A percentile compares a stretch with the other conserved stretches of the same genome.
Evolutionary conservation across 768 basidiomycete species (phyloP).

Genomic region (Podaxis sp.): DNA sequence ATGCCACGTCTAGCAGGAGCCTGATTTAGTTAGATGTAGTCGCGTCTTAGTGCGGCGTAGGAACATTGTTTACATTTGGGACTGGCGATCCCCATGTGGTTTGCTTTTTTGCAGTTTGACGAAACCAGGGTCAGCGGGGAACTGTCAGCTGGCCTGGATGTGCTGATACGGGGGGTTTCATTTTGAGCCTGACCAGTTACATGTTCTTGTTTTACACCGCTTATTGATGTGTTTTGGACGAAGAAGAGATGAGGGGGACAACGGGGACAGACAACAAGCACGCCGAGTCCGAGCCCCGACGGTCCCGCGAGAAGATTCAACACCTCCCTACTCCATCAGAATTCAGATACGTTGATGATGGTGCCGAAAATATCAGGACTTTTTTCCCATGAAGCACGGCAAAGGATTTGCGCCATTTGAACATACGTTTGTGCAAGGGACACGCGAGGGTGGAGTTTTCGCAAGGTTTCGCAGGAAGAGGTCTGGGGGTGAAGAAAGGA

Average conservation of each 20-base stretch:
- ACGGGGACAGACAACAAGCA: neutral
- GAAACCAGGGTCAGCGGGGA: neutral
- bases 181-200: neutral
- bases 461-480: neutral
- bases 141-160: neutral
- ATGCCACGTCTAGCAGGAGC: neutral
- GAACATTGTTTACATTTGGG: neutral
- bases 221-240: neutral
- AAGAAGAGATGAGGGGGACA: neutral
- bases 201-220: neutral
- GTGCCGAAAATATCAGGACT: constrained; percentile 8
- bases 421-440: neutral
- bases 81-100: neutral
- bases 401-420: neutral
- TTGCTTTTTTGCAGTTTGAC: neutral
- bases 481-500: neutral
- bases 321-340: neutral
- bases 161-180: neutral
- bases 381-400: neutral
- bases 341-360: constrained; percentile 4
- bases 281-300: neutral
- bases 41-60: neutral
- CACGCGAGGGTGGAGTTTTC: neutral
- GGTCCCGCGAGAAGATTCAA: constrained; percentile 7
- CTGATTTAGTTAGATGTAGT: neutral